Base-by-base conservation (phyloP, 2,329 filamentous ascomycete species). In the Monosporascus sp. region DNA sequence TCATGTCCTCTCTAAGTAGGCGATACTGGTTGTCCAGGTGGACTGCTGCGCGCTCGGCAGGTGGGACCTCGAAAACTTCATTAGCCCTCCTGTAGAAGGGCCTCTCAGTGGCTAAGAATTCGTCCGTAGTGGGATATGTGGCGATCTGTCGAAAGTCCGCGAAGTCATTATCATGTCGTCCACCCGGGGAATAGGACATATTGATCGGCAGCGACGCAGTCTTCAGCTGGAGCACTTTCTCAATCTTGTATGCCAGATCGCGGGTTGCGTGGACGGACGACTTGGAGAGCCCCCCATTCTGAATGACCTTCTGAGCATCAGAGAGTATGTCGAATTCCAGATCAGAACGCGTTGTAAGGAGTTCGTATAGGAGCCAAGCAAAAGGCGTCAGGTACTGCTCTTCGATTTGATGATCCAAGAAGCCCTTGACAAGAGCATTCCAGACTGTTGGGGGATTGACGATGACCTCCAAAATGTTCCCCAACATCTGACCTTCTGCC, bases 21-120 rank as follows among this genome's bases (percentile, higher is more conserved):
- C 87, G 82, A 57, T 87, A 91, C 51, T 89, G 83, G 60, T 86
- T 88, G 60, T 89, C 86, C 0, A 88, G 65, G 62, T 90, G 83
- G 0, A 71, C 65, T 0, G 68, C 67, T 0, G 76, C 65, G 1
- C 80, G 74, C 0, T 64, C 59, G 1, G 70, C 54, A 11, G 62
- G 22, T 1, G 70, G 53, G 0, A 66, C 56, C 2, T 80, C 66
- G 2, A 70, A 65, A 0, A 87, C 69, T 3, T 79, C 79, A 4
- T 74, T 69, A 0, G 77, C 74, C 0, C 69, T 74, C 7, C 78
- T 77, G 42, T 83, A 81, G 63, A 82, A 90, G 0, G 81, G 75
- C 24, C 65, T 62, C 2, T 77, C 72, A 0, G 63, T 71, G 0
- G 78, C 84, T 0, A 72, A 53, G 2, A 90, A 73, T 61, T 91